Evolutionary conservation across 306 rosid genomes (phyloP).

Genomic region (Trifolium fragiferum): DNA sequence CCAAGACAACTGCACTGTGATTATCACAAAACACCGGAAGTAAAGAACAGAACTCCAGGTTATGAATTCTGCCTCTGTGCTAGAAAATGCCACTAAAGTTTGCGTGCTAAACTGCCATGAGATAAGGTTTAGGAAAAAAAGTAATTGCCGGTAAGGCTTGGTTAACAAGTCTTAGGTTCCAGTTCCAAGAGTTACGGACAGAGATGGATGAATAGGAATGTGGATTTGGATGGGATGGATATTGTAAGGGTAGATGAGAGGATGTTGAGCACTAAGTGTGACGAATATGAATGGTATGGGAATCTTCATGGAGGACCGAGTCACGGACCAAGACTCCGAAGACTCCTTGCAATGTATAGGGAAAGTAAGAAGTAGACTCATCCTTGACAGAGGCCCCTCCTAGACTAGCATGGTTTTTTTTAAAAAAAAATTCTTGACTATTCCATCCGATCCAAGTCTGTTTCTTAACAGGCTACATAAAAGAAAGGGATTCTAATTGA

Average conservation of each 20-base stretch:
- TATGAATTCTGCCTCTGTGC: not conserved
- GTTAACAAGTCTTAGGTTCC: too few relatives aligned
- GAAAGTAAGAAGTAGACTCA: not conserved
- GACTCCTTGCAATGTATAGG: not conserved
- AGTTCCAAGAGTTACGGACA: not conserved
- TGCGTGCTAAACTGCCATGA: not conserved
- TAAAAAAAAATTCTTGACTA: not conserved
- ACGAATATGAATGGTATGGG: too few relatives aligned
- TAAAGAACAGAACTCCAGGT: not conserved
- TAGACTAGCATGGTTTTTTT: not conserved
- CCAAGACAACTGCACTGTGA: not conserved
- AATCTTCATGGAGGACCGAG: not conserved
- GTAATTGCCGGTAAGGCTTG: not conserved
- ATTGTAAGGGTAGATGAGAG: too few relatives aligned
- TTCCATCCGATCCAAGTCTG: not conserved
- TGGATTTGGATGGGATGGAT: too few relatives aligned
- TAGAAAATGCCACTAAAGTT: not conserved
- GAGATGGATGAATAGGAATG: not conserved
- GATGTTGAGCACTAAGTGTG: too few relatives aligned
- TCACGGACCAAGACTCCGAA: not conserved
- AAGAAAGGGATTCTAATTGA: not conserved
- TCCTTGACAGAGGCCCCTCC: not conserved
- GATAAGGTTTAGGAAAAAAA: not conserved
- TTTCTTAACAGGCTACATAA: not conserved
- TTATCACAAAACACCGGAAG: not conserved